Percentiles rank a stretch among this genome's conserved stretches.
These are phyloP conservation scores for Candida stauntonica DNA, from an alignment of 805 yeast species.

Conservation along the genomic window DNA sequence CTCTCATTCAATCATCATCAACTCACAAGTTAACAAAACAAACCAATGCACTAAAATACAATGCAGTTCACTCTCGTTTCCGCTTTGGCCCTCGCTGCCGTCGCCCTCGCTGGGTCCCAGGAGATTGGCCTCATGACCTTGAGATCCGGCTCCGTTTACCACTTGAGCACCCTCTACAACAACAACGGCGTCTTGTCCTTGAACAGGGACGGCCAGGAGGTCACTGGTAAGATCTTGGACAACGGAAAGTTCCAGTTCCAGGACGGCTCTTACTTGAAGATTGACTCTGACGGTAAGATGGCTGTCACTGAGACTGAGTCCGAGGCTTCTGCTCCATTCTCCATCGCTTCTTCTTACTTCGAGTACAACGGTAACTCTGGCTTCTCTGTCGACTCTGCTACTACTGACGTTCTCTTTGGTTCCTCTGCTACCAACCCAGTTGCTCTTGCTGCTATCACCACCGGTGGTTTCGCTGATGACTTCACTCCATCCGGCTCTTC, in stretches of 20 bases:
- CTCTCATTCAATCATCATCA: no score
- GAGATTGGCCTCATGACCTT: constrained; percentile 30
- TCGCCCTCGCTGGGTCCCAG: constrained; percentile 33
- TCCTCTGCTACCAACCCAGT: constrained; percentile 7
- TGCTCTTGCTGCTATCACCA: constrained; percentile 15
- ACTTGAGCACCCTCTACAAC: constrained; percentile 24
- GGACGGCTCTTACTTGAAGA: constrained; percentile 28
- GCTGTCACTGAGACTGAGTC: constrained; percentile 16
- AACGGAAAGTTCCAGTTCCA: constrained; percentile 28
- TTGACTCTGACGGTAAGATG: constrained; percentile 21
- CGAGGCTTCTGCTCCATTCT: constrained; percentile 35
- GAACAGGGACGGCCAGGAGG: constrained; percentile 6
- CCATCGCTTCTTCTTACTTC: constrained; percentile 34
- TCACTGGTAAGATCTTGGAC: constrained; percentile 25
- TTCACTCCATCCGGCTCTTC: constrained; percentile 14
- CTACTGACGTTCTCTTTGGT: constrained; percentile 9
- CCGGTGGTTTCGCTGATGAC: constrained; percentile 21
- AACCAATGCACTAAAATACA: no score
- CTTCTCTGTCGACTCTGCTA: constrained; percentile 34
- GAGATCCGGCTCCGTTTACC: constrained; percentile 32
- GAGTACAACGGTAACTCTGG: constrained; percentile 29
- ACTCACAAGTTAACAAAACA: no score
- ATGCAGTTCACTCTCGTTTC: constrained; percentile 26
- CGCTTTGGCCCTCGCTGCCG: constrained; percentile 24
- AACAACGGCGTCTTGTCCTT: constrained; percentile 12